Base-by-base conservation (phyloP, 2,329 filamentous ascomycete species). In the Aspergillus aculeatinus region DNA sequence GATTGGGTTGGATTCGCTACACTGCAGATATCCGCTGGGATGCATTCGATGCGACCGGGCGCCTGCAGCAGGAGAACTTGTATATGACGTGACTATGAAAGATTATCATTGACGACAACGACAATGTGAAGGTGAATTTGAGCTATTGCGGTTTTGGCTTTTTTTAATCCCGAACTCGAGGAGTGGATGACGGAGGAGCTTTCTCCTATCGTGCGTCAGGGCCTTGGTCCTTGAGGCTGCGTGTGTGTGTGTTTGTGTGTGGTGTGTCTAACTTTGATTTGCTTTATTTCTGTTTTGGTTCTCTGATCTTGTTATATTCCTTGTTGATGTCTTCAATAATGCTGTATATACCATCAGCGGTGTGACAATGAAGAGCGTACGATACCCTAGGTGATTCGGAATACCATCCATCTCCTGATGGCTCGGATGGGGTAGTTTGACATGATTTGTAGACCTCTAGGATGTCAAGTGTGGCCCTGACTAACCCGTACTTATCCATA, bases 311-410 rank as follows among this genome's bases (percentile, higher is more conserved):
- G 58, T 60, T 58, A 62, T 53, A 57, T 63, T 65, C 51, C 57
- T 61, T 65, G 61, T 68, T 69, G 57, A 62, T 65, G 65, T 66
- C 54, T 67, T 68, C 56, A 63, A 70, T 68, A 67, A 58, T 61
- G 66, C 66, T 76, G 74, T 76, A 75, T 74, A 76, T 76, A 76
- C 67, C 70, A 70, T 57, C 62, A 68, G 69, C 70, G 69, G 70
- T 70, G 70, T 72, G 68, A 65, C 68, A 73, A 74, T 72, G 70
- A 73, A 72, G 70, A 74, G 70, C 72, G 70, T 74, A 72, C 66
- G 70, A 74, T 75, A 74, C 71, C 68, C 70, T 16, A 44, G 39
- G 14, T 44, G 39, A 7, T 4, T 9, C 19, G n/a, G n/a, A 44
- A 3, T 7, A 44, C n/a, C 16, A 29, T 42, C 5, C 14, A 42